phyloP scores from a whole-genome alignment of 805 yeast genomes.

The Saturnispora sanitii region DNA sequence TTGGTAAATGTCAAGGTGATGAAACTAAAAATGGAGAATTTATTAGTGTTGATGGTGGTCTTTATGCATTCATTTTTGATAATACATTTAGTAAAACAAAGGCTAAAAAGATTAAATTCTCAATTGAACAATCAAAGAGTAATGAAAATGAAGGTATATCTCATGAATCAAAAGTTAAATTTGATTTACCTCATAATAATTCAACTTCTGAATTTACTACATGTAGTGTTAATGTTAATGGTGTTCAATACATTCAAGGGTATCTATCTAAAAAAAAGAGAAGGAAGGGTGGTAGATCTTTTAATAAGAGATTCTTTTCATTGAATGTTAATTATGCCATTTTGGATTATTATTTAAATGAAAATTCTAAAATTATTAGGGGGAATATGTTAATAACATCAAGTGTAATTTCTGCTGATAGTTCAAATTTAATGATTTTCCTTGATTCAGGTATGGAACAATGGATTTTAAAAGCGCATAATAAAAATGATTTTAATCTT shows the following conservation, averaged over 20 bases:
- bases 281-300: conserved; percentile 79
- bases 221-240: conserved; percentile 34
- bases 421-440: conserved; percentile 55
- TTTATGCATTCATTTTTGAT: conserved; percentile 84
- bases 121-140: conserved; percentile 20
- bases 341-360: conserved; percentile 68
- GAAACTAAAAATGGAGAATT: conserved; percentile 54
- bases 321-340: conserved; percentile 77
- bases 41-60: conserved; percentile 52
- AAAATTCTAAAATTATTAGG: conserved; percentile 60
- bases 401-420: conserved; percentile 74
- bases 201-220: conserved; percentile 19
- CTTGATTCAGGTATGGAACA: conserved; percentile 93
- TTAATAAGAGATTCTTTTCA: conserved; percentile 73
- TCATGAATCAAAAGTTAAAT: conserved; percentile 18
- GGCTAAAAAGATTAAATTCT: conserved; percentile 70
- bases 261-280: conserved; percentile 61
- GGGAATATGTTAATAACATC: conserved; percentile 87
- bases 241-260: conserved; percentile 72
- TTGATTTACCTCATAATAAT: conserved; percentile 20
- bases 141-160: neutral
- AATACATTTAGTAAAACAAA: conserved; percentile 82
- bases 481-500: conserved; percentile 53
- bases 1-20: conserved; percentile 50
- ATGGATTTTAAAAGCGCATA: conserved; percentile 75